Evolutionary conservation across 768 basidiomycete genomes (phyloP).

Genomic region (Macrolepiota fuliginosa): DNA sequence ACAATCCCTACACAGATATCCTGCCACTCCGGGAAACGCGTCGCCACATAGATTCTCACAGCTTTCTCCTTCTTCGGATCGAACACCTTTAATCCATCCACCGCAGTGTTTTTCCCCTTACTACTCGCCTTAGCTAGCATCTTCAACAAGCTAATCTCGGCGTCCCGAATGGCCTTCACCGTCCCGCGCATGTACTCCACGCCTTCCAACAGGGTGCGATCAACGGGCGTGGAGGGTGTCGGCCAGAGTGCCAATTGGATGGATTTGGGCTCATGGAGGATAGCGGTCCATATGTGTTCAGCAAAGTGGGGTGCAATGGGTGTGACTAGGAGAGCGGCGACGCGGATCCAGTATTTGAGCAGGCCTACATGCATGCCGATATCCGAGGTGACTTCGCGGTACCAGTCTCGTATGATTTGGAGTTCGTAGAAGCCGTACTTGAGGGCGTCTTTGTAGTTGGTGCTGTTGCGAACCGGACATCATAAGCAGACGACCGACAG

Average conservation of each 20-base stretch:
- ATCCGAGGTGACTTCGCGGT: conserved; percentile 87
- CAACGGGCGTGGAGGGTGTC: conserved; percentile 53
- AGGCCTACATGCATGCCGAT: conserved; percentile 91
- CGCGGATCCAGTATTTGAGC: conserved; percentile 80
- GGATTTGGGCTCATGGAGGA: conserved; percentile 72
- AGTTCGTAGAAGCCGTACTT: conserved; percentile 97
- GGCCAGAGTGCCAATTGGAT: conserved; percentile 89
- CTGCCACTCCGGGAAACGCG: conserved; percentile 93
- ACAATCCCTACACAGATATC: conserved; percentile 75
- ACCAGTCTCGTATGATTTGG: conserved; percentile 91
- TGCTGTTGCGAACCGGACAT: conserved; percentile 45
- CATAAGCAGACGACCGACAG: neutral
- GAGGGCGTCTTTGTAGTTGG: conserved; percentile 92
- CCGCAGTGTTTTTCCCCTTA: conserved; percentile 54
- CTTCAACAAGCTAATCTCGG: conserved; percentile 77
- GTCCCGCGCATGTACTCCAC: conserved; percentile 85
- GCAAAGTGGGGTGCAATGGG: conserved; percentile 94
- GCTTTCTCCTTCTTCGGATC: conserved; percentile 86
- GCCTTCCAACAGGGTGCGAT: conserved; percentile 67
- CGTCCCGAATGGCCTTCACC: conserved; percentile 90
- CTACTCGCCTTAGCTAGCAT: conserved; percentile 66
- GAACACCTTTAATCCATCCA: conserved; percentile 46
- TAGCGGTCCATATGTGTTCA: conserved; percentile 81
- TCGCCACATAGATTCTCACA: conserved; percentile 89
- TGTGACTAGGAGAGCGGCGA: conserved; percentile 73